A percentile compares a stretch with the other conserved stretches of the same genome.
phyloP scores from a whole-genome alignment of 83 land plant species.

The Picea engelmannii region DNA sequence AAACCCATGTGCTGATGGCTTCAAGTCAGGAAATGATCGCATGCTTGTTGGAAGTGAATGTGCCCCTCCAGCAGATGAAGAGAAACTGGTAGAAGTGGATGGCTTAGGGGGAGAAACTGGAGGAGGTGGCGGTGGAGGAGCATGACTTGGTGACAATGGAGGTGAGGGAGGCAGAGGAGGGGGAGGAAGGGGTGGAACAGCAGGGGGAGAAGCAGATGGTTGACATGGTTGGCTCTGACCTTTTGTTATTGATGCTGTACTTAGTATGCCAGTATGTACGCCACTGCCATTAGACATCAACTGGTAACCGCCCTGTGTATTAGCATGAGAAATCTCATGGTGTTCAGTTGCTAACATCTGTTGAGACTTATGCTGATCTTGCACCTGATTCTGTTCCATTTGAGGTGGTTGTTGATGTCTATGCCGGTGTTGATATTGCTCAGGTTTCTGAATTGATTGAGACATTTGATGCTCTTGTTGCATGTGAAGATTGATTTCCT shows the following conservation, averaged over 20 bases:
- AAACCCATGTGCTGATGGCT: slow-evolving; percentile 1
- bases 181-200: slow-evolving; percentile 12
- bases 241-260: neutral
- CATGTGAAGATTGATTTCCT: neutral
- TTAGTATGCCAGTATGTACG: neutral
- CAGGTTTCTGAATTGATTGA: slow-evolving; percentile 2
- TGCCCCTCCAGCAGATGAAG: slow-evolving; percentile 3
- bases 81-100: neutral
- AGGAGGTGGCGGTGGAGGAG: slow-evolving; percentile 11
- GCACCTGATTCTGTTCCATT: slow-evolving; percentile 10
- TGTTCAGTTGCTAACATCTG: neutral
- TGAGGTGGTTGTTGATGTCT: neutral
- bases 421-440: neutral
- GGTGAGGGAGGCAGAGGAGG: slow-evolving; percentile 16
- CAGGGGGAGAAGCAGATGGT: neutral
- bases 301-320: neutral
- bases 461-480: neutral
- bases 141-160: neutral
- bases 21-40: slow-evolving; percentile 15
- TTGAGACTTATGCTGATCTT: slow-evolving; percentile 12
- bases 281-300: neutral
- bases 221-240: neutral
- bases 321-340: neutral
- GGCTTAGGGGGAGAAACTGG: slow-evolving; percentile 8
- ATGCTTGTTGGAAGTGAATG: slow-evolving; percentile 17